A percentile compares a stretch with the other conserved stretches of the same genome.
Conservation (phyloP, 371 early-diverging fungal species). For the Mucor plumbeus region DNA sequence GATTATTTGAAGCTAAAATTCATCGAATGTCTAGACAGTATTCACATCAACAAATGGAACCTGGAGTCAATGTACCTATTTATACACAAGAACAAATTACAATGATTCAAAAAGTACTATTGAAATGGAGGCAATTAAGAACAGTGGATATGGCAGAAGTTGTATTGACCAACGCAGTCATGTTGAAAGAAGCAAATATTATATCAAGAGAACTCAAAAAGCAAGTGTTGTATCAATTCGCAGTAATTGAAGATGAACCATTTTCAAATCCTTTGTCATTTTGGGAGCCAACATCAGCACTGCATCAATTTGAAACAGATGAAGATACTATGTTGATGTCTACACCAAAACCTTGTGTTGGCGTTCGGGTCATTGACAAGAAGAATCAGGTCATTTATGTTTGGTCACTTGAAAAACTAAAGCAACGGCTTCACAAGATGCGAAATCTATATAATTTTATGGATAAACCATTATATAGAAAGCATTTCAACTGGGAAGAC, state of each 20-base stretch:
- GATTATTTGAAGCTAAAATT: conserved; percentile 57
- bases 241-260: conserved; percentile 67
- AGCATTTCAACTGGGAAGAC: conserved; percentile 79
- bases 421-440: conserved; percentile 75
- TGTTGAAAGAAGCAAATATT: conserved; percentile 89
- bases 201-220: conserved; percentile 81
- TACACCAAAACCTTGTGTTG: conserved; percentile 65
- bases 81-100: conserved; percentile 54
- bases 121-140: conserved; percentile 67
- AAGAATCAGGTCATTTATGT: conserved; percentile 72
- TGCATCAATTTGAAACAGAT: conserved; percentile 62
- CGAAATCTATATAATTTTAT: conserved; percentile 76
- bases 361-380: conserved; percentile 74
- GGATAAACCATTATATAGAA: conserved; percentile 72
- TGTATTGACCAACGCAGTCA: conserved; percentile 70
- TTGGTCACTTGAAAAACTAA: conserved; percentile 79
- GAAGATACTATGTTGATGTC: conserved; percentile 59
- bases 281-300: conserved; percentile 63
- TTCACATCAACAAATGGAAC: conserved; percentile 46
- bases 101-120: conserved; percentile 56
- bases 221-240: conserved; percentile 81
- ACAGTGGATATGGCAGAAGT: conserved; percentile 77
- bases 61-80: conserved; percentile 24
- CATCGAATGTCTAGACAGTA: conserved; percentile 46
- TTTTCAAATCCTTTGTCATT: conserved; percentile 60